Base-by-base conservation (phyloP, 2,329 filamentous ascomycete genomes). In the Drechslera avenae region DNA sequence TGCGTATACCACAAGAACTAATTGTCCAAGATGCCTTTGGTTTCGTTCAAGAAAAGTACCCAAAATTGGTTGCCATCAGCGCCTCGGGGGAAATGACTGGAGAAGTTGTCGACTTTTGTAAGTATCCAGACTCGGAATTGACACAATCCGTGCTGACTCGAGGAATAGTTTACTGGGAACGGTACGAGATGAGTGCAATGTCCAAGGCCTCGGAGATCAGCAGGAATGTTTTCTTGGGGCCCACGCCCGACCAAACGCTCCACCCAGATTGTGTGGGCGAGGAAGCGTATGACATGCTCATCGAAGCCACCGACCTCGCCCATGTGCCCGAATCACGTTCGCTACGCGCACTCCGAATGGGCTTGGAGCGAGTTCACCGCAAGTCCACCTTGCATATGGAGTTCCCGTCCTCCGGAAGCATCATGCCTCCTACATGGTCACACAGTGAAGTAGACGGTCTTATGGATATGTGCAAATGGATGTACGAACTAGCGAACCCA, bases 371-470 rank as follows among this genome's bases (percentile, higher is more conserved):
- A 37, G 75, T 78, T 10, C 74, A 76, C 5, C 64, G 75, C 40
- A 63, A 58, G 33, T 75, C 77, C 4, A 75, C 83, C 12, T 75
- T 86, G 53, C 78, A 82, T 56, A 76, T 95, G 44, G 89, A 96
- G 59, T 97, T 97, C 55, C 93, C 93, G 1, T 94, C 91, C 0
- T 97, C 93, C 1, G 94, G 94, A n/a, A 95, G 90, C 64, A 89
- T 97, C 47, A 81, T 93, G 64, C 87, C 90, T 2, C 89, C 91
- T 2, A 89, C 88, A 0, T 95, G 89, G 83, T 90, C 88, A 1
- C 89, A 92, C 52, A 79, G 82, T 7, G 93, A 97, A 73, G 85
- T 90, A 1, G 91, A 96, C 67, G 89, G 86, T 19, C 86, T 97
- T 34, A 78, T 97, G 34, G 88, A 91, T 49, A 93, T 88, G 5